A percentile compares a stretch with the other conserved stretches of the same genome.
phyloP scores from a whole-genome alignment of 257 asterid genomes.

The Cruciata laevipes region DNA sequence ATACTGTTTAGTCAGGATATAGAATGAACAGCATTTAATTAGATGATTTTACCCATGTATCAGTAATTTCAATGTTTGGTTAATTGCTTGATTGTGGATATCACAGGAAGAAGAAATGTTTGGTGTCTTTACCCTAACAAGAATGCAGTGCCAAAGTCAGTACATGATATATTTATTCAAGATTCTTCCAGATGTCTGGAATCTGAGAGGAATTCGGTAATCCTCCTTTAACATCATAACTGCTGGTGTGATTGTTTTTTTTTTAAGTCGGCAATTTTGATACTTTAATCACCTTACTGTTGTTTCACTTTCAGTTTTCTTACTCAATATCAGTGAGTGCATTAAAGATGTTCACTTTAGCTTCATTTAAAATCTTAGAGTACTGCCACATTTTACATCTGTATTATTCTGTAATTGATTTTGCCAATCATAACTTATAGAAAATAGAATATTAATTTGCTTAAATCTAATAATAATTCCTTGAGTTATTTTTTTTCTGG shows the following conservation, averaged over 20 bases:
- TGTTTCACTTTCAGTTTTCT: neutral
- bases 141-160: slow-evolving; percentile 54
- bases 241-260: neutral
- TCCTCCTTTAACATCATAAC: slow-evolving; percentile 2
- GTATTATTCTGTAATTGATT: neutral
- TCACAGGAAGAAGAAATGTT: slow-evolving; percentile 70
- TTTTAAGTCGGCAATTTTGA: neutral
- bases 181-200: slow-evolving; percentile 28
- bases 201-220: slow-evolving; percentile 32
- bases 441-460: neutral
- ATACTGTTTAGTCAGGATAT: neutral
- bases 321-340: neutral
- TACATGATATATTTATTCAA: slow-evolving; percentile 41
- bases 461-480: neutral
- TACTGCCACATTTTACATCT: neutral
- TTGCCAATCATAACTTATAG: neutral
- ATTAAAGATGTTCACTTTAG: neutral
- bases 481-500: neutral
- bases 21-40: neutral
- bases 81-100: slow-evolving; percentile 15
- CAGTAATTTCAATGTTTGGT: neutral
- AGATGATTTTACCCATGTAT: neutral
- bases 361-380: neutral
- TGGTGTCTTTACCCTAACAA: slow-evolving; percentile 91
- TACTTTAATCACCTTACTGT: neutral